Evolutionary conservation across 2,329 filamentous ascomycete species (phyloP), one percentile per base, ranked within the genome.

Genomic region (Fusarium illudens): DNA sequence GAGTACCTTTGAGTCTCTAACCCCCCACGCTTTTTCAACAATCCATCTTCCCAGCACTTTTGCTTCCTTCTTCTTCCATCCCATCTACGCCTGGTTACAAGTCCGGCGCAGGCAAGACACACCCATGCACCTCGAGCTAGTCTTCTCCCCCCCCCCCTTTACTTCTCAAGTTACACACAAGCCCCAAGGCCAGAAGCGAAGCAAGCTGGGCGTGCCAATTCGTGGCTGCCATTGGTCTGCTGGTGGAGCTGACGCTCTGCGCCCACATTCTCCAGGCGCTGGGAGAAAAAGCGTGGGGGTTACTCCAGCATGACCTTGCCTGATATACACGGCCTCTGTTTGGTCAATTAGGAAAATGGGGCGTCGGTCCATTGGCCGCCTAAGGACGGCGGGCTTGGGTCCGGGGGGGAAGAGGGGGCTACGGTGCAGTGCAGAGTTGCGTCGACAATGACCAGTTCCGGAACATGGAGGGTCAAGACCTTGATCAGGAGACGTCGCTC

Each of bases 401-500:
- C 49, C 36, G 50, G 51, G 60, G 56, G 46, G 20, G n/a, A n/a
- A n/a, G n/a, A n/a, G n/a, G n/a, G n/a, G n/a, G n/a, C n/a, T n/a
- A n/a, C n/a, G n/a, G n/a, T n/a, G n/a, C n/a, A n/a, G n/a, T n/a
- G n/a, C 17, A 30, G 30, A 22, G 52, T 22, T 56, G 22, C 25
- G 37, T 32, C 42, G 51, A 39, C 25, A 33, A 42, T 67, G 60
- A 12, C 56, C 51, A 52, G 42, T 64, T 50, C 57, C 27, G 62
- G 65, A 49, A 25, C 49, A 20, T 49, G 44, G 59, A 52, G 58
- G 49, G 42, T 34, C 29, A 32, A 42, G 55, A 30, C 39, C 19
- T 20, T 52, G 56, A 69, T 72, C 70, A 72, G 68, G 44, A 59
- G 70, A 72, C 70, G 61, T 59, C 62, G 68, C 63, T 69, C 61